Evolutionary conservation across 441 rosid genomes (phyloP).

Genomic region (Daphne laureola): DNA sequence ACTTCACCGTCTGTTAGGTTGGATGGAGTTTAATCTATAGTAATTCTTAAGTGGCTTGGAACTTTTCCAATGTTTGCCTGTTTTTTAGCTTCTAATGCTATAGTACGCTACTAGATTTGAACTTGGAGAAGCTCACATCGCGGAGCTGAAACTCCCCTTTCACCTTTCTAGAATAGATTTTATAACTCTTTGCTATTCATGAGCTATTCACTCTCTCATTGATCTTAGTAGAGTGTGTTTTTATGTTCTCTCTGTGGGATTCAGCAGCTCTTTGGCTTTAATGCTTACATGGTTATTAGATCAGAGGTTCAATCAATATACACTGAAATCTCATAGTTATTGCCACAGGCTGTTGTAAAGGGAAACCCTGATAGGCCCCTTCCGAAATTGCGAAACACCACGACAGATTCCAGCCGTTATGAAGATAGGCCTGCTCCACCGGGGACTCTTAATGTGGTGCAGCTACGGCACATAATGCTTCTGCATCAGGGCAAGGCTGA

Average conservation of each 20-base stretch:
- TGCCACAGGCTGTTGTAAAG: slow-evolving; percentile 50
- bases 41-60: too few relatives aligned
- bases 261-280: background rate
- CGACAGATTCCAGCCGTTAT: slow-evolving; percentile 46
- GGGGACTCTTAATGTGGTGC: slow-evolving; percentile 74
- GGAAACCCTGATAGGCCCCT: slow-evolving; percentile 62
- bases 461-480: slow-evolving; percentile 70
- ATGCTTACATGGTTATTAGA: background rate
- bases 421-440: slow-evolving; percentile 58
- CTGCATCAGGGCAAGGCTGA: slow-evolving; percentile 73
- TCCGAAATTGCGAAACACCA: slow-evolving; percentile 75
- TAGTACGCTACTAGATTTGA: too few relatives aligned
- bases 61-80: too few relatives aligned
- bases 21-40: too few relatives aligned
- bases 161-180: too few relatives aligned
- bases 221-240: too few relatives aligned
- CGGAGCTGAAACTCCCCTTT: too few relatives aligned
- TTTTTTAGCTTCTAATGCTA: too few relatives aligned
- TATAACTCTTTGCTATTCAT: too few relatives aligned
- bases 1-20: too few relatives aligned
- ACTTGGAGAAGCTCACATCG: too few relatives aligned
- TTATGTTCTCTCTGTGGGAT: background rate
- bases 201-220: too few relatives aligned
- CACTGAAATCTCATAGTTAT: background rate
- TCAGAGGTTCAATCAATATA: background rate